Conservation (phyloP, 140 eudicot genomes). For the Stevia rebaudiana region DNA sequence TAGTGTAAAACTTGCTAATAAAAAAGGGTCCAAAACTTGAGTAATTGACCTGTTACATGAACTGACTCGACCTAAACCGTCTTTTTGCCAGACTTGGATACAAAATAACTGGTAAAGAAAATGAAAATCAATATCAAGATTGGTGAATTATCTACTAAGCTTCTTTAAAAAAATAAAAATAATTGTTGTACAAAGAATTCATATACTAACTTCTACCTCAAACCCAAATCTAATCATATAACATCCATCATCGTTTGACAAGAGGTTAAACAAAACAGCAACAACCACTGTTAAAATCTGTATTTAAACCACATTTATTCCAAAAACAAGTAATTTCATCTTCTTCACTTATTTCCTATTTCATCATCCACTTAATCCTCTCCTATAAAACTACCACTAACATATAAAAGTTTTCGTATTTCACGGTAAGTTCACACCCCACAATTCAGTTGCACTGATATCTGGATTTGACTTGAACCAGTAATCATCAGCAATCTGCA, state of each 20-base stretch:
- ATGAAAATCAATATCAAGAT: not conserved
- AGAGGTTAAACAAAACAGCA: slow-evolving; percentile 29
- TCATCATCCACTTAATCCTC: not conserved
- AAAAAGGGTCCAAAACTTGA: no score
- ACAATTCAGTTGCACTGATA: slow-evolving; percentile 45
- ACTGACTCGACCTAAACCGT: no score
- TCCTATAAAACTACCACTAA: slow-evolving; percentile 27
- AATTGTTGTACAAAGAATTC: not conserved
- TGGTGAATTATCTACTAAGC: not conserved
- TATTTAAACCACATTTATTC: slow-evolving; percentile 22
- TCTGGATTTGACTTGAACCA: slow-evolving; percentile 52
- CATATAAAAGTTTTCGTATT: not conserved
- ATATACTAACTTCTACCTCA: not conserved
- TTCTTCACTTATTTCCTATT: slow-evolving; percentile 6
- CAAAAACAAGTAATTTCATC: slow-evolving; percentile 8
- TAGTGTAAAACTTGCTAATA: no score
- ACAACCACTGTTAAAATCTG: slow-evolving; percentile 15
- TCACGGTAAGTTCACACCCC: slow-evolving; percentile 40
- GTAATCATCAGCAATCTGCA: slow-evolving; percentile 64
- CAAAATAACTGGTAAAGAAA: no score
- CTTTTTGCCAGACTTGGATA: no score
- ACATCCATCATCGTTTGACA: slow-evolving; percentile 13
- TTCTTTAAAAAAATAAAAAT: no score
- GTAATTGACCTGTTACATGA: not conserved
- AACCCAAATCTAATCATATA: not conserved